Base-by-base conservation (phyloP, 2,329 filamentous ascomycete species). In the Exophiala aquamarina region DNA sequence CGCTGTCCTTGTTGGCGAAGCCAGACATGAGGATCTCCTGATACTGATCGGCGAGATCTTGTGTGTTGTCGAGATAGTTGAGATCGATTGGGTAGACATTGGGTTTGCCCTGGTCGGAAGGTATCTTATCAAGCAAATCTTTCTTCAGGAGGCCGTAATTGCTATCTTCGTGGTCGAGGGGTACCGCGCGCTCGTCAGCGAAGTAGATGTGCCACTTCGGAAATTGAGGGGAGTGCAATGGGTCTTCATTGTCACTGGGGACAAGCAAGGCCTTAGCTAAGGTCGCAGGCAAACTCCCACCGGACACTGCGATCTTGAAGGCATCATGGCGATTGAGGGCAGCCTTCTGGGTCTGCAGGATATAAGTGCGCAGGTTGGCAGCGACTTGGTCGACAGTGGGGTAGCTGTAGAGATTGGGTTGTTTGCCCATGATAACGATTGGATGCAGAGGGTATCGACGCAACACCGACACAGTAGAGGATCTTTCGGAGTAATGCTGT, bases 151-250 rank as follows among this genome's bases (percentile, higher is more conserved):
- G 82, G 52, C 76, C 82, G 72, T 96, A 95, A 74, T 97, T 98
- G 74, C 90, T 95, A 74, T 98, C 92, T 57, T 82, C 79, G 71
- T 97, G 86, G 68, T 93, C 84, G 59, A 96, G 84, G 17, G 93
- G 87, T 43, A 97, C 93, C 60, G 89, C 89, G 63, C 93, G 88
- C 77, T 98, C 93, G 67, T 98, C 93, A 64, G 92, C 92, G 70
- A 96, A 97, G 78, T 97, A 98, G 64, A 98, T 89, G 63, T 97
- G 88, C 93, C 93, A 98, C 69, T 88, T 89, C 66, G 78, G 75
- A 70, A 94, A 95, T 61, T 86, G 76, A 63, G 72, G 59, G 6
- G 33, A 36, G 10, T 33, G 19, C 10, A 40, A 26, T n/a, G 45
- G 33, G 42, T 55, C 49, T 35, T 55, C 52, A n/a, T 51, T 34